Evolutionary conservation across 2,329 filamentous ascomycete genomes (phyloP).

Genomic region (Byssochlamys sp.): DNA sequence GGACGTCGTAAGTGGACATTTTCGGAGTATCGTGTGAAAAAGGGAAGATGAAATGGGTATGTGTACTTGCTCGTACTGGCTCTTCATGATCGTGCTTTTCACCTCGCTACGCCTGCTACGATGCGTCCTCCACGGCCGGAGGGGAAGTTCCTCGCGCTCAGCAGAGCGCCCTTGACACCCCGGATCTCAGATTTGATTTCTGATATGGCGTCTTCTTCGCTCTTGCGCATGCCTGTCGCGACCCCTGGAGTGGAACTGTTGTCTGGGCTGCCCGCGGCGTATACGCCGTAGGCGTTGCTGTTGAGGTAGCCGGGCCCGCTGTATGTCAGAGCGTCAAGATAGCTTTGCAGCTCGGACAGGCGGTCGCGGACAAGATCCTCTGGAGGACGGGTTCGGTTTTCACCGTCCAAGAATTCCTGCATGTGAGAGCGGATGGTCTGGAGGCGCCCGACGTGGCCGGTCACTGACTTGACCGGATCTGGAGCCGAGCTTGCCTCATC

Average conservation of each 20-base stretch:
- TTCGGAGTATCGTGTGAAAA: not conserved
- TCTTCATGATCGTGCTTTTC: not conserved
- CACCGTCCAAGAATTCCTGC: constrained; percentile 34
- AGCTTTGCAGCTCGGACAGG: constrained; percentile 41
- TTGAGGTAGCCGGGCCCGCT: constrained; percentile 19
- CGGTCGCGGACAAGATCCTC: constrained; percentile 25
- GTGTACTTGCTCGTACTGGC: not conserved
- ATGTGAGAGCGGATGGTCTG: constrained; percentile 45
- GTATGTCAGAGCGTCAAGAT: constrained; percentile 42
- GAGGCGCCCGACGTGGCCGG: constrained; percentile 37
- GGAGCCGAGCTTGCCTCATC: constrained; percentile 7
- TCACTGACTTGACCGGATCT: constrained; percentile 17
- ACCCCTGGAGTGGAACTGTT: constrained; percentile 5
- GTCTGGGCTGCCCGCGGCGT: constrained; percentile 18
- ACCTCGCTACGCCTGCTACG: constrained; percentile 10
- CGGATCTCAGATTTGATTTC: constrained; percentile 52
- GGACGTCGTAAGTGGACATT: no score
- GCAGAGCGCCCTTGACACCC: constrained; percentile 53
- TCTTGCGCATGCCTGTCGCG: constrained; percentile 25
- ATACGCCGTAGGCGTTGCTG: constrained; percentile 24
- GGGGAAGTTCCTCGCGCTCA: constrained; percentile 55
- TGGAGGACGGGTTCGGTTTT: constrained; percentile 24
- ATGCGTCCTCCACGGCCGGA: constrained; percentile 20
- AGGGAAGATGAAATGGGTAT: not conserved
- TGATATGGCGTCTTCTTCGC: constrained; percentile 49